A percentile compares a stretch with the other conserved stretches of the same genome.
phyloP scores from a whole-genome alignment of 805 yeast species.

The Myxozyma mucilagina region DNA sequence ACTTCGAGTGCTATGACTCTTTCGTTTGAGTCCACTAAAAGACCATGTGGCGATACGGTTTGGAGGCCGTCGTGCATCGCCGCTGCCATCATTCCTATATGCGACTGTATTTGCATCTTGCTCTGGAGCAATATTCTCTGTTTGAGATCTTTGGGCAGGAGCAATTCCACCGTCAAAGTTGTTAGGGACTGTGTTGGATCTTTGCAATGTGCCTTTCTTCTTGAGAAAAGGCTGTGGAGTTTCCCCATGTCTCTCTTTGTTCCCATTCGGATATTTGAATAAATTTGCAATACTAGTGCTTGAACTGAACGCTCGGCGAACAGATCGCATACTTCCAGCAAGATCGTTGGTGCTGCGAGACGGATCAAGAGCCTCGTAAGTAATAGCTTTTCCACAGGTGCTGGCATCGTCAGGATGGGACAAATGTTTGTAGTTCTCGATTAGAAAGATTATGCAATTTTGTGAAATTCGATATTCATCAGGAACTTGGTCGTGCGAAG shows the following conservation, averaged over 20 bases:
- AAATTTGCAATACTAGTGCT: conserved; percentile 7
- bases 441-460: conserved; percentile 81
- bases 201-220: conserved; percentile 1
- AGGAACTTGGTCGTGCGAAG: conserved; percentile 88
- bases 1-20: conserved; percentile 12
- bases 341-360: not conserved
- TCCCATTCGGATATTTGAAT: conserved; percentile 1
- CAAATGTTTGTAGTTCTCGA: conserved; percentile 78
- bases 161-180: conserved; percentile 3
- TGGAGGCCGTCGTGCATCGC: not conserved
- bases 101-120: conserved; percentile 1
- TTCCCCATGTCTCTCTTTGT: conserved; percentile 1
- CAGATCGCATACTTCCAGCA: not conserved
- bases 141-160: not conserved
- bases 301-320: conserved; percentile 11
- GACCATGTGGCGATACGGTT: conserved; percentile 1
- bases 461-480: conserved; percentile 87
- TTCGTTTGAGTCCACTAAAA: not conserved
- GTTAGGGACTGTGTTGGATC: conserved; percentile 15
- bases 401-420: conserved; percentile 8
- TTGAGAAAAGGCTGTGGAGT: not conserved
- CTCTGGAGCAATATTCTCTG: conserved; percentile 3
- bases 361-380: not conserved
- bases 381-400: not conserved
- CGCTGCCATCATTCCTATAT: not conserved